A percentile compares a stretch with the other conserved stretches of the same genome.
Conservation (phyloP, 164 flowering plant species). For the Nelumbo lutea region DNA sequence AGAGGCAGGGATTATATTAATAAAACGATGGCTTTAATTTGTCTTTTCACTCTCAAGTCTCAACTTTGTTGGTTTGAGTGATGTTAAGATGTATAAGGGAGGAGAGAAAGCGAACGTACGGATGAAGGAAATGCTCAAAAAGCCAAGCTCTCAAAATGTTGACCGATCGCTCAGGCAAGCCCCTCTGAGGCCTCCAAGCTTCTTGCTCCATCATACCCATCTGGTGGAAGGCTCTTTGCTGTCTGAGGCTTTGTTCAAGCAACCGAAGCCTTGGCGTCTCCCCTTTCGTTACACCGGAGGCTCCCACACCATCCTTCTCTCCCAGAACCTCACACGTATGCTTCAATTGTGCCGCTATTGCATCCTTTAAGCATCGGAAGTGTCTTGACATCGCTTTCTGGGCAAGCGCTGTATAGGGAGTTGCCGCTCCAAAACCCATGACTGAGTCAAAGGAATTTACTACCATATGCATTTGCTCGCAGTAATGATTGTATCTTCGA, state of each 20-base stretch:
- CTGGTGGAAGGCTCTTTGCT: conserved; percentile 83
- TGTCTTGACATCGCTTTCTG: conserved; percentile 98
- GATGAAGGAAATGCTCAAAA: conserved; percentile 97
- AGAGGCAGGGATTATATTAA: not conserved
- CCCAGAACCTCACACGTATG: conserved; percentile 81
- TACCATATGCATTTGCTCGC: conserved; percentile 95
- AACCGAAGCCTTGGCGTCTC: conserved; percentile 88
- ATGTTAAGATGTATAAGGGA: not conserved
- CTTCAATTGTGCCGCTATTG: conserved; percentile 69
- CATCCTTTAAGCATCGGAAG: conserved; percentile 87
- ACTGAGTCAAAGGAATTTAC: conserved; percentile 91
- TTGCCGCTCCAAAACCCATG: conserved; percentile 91
- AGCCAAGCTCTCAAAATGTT: conserved; percentile 96
- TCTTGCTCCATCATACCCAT: conserved; percentile 98
- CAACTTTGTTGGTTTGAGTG: not conserved
- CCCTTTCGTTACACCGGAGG: conserved; percentile 73
- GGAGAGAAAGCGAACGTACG: conserved; percentile 48
- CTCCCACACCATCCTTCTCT: conserved; percentile 60
- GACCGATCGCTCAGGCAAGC: conserved; percentile 93
- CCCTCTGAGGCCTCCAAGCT: conserved; percentile 97
- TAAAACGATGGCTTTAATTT: no score
- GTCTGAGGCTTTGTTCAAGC: conserved; percentile 86
- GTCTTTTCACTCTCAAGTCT: no score
- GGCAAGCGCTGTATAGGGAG: conserved; percentile 82
- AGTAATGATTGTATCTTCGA: conserved; percentile 82